Base-by-base conservation (phyloP, 1,284 basidiomycete species). In the Fomitopsis betulina region DNA sequence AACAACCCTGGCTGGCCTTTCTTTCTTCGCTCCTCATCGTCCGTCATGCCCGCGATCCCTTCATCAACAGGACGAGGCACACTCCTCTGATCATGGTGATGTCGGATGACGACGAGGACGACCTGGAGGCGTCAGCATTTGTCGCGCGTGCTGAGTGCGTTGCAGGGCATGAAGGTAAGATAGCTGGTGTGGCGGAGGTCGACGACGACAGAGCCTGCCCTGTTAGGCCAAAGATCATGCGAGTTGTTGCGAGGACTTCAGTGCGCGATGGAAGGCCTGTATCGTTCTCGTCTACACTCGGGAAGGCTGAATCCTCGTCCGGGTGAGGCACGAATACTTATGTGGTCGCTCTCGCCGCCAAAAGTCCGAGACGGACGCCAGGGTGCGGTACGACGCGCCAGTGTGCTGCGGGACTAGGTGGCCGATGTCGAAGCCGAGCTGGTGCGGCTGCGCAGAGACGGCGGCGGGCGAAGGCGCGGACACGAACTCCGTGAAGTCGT, bases 401-500 rank as follows among this genome's bases (percentile, higher is more conserved):
- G 72, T 70, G 59, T 71, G 67, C 61, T 68, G 63, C 10, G 70
- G 71, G 33, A 62, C 62, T 52, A 71, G 63, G 10, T 59, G 51
- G 47, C 67, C 66, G 37, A 67, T 60, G 49, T 62, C 63, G 15
- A 65, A 59, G 43, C 54, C 59, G 15, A 30, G 40, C 5, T 42
- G 25, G 10, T 53, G 60, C 5, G 42, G 19, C 30, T 12, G 37
- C 54, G 54, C 54, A 67, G 66, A 58, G 43, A 42, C 53, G 12
- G 62, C n/a, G n/a, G n/a, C 58, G 33, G 59, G 63, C 23, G 68
- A 54, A n/a, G 72, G 68, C 23, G 68, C 70, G 72, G 67, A 86
- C 21, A 90, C 78, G 62, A 89, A 90, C 33, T 83, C 83, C 1
- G 85, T 79, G 68, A 92, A 92, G 68, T 92, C 87, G 65, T 92